These are phyloP conservation scores for Mycena alexandri DNA, from an alignment of 768 basidiomycete species.

Conservation along the genomic window DNA sequence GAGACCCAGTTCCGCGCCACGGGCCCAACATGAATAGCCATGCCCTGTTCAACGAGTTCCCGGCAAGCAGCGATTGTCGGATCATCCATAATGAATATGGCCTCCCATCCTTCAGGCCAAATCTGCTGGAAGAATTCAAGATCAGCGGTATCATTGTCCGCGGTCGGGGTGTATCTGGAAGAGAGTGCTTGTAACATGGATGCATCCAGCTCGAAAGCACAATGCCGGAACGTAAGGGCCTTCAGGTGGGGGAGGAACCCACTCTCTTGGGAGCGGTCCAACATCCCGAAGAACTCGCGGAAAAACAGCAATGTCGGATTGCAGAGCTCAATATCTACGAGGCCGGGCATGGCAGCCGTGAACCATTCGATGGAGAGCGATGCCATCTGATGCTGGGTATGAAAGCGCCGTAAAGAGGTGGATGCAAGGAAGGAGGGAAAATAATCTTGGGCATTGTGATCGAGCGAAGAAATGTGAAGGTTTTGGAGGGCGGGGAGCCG, in stretches of 20 bases:
- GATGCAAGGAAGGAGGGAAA: no score
- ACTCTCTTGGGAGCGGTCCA: not conserved
- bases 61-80: not conserved
- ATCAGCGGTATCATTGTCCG: no score
- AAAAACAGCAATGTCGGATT: not conserved
- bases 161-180: not conserved
- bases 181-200: not conserved
- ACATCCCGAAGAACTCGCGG: not conserved
- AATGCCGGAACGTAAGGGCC: not conserved
- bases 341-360: not conserved
- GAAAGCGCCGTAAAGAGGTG: no score
- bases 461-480: no score
- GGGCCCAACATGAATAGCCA: not conserved
- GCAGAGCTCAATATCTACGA: not conserved
- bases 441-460: no score
- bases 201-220: not conserved
- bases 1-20: not conserved
- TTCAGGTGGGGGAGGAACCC: not conserved
- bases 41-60: not conserved
- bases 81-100: not conserved
- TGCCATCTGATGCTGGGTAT: no score
- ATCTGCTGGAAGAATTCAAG: not conserved
- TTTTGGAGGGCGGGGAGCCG: no score
- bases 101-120: not conserved
- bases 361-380: not conserved